Evolutionary conservation across 495 filamentous ascomycete genomes (phyloP).

Genomic region (Penicillium psychrofluorescens): DNA sequence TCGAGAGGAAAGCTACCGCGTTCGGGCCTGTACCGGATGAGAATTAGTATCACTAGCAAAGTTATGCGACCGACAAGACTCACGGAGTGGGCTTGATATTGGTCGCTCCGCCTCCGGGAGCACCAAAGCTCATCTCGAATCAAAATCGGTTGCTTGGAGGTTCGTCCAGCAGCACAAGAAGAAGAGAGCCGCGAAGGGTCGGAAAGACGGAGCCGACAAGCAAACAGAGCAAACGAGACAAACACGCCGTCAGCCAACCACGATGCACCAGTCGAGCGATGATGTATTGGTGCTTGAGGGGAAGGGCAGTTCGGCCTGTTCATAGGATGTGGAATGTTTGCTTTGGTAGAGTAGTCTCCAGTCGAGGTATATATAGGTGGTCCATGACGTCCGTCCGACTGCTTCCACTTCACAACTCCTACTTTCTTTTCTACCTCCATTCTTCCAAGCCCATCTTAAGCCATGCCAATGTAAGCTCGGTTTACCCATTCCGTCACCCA

Average conservation of each 20-base stretch:
- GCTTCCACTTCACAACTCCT: too few species aligned
- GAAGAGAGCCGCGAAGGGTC: background rate
- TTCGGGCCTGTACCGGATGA: constrained; percentile 56
- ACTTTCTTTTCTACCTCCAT: too few species aligned
- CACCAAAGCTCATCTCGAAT: constrained; percentile 57
- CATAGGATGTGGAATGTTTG: background rate
- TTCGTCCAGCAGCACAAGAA: too few species aligned
- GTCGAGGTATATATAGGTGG: too few species aligned
- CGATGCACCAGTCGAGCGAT: constrained; percentile 4
- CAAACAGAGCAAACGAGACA: constrained; percentile 35
- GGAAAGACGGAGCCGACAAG: constrained; percentile 1
- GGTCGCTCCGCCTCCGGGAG: constrained; percentile 63
- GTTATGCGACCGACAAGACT: constrained; percentile 21
- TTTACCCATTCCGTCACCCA: background rate
- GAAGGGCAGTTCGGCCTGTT: constrained; percentile 1
- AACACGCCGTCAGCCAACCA: constrained; percentile 19
- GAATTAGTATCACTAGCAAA: background rate
- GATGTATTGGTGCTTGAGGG: constrained; percentile 9
- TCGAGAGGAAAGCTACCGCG: constrained; percentile 95
- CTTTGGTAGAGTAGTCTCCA: background rate
- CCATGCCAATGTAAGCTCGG: constrained; percentile 20
- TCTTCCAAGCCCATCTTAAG: background rate
- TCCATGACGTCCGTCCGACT: too few species aligned
- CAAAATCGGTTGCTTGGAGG: background rate
- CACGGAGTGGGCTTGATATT: constrained; percentile 72